Evolutionary conservation across 1,284 basidiomycete genomes (phyloP), one percentile per base, ranked within the genome.

Genomic region (Peniophora sp.): DNA sequence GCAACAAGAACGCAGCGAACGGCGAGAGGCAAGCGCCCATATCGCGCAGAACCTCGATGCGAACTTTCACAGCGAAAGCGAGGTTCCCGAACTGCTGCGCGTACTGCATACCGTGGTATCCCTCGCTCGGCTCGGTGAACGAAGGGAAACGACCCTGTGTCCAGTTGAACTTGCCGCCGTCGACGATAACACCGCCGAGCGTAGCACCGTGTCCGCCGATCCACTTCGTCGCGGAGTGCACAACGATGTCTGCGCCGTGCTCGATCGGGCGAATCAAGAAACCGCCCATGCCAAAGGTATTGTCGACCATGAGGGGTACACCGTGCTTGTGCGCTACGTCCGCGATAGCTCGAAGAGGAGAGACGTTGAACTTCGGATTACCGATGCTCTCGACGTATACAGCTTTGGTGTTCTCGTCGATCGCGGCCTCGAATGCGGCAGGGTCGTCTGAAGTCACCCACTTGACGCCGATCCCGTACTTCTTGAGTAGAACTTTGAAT

Each of bases 201-300:
- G 89, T 92, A 2, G 86, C 94, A 52, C 92, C 91, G 63, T 92
- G 92, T 0, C 92, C 90, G 25, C 90, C 87, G 49, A 94, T 92
- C 92, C 92, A 94, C 65, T 95, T 94, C 2, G 91, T 93, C 0
- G 90, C 89, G 53, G 84, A 88, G 69, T 93, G 87, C 6, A 92
- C 86, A 53, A 94, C 77, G 52, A 95, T 89, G 61, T 95, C 43
- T 8, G 89, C 91, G 23, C 92, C 92, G 56, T 83, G 77, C 23
- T 86, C 78, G 52, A 93, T 83, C 10, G 92, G 90, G 3, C 78
- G 73, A 50, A 87, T 65, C 35, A 89, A 72, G 62, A 86, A 91
- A 16, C 87, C 86, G 59, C 86, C 90, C 66, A 90, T 85, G 55
- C 92, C 92, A 59, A 94, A 93, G 0, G 91, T 94, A 69, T 95